Base-by-base conservation (phyloP, 2,329 filamentous ascomycete species). In the Aspergillus sp. region DNA sequence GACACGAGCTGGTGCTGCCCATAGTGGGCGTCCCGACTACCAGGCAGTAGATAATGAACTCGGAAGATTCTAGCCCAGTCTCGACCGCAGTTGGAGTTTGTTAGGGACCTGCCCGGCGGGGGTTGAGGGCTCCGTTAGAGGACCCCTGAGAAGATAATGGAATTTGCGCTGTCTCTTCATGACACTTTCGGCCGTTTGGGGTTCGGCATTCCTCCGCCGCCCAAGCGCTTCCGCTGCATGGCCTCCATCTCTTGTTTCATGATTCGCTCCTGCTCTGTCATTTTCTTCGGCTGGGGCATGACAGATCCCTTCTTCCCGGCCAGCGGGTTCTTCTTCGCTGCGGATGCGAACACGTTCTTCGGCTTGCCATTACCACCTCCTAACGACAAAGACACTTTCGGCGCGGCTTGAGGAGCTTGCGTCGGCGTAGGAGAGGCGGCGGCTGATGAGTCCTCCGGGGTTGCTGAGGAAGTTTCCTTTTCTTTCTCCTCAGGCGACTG, bases 181-280 rank as follows among this genome's bases (percentile, higher is more conserved):
- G 69, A 67, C 19, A 76, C 60, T 60, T 68, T 73, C 12, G 72
- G 70, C 35, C 72, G 70, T 61, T 76, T 76, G 6, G 68, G 59
- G 23, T 70, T 67, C 12, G 67, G 68, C 45, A 72, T 70, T 3
- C 67, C 70, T 8, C 63, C 64, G 14, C 62, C 64, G 46, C 67
- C 67, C 35, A 80, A 75, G 55, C 87, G 81, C 70, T 91, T 92
- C 62, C 83, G 81, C 66, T 91, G 89, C 74, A 91, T 82, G 35
- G 71, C 68, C 55, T 75, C 73, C 72, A 76, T 73, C 69, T 93
- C 90, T 66, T 90, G 88, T 73, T 89, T 90, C 92, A 96, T 96
- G 68, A 95, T 96, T 53, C 89, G 84, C 75, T 93, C 91, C 3
- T 88, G 89, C 70, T 96, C 91, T 67, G 90, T 93, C 84, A 96